These are phyloP conservation scores for Tagetes patula DNA, from an alignment of 129 eudicot species.

Conservation along the genomic window DNA sequence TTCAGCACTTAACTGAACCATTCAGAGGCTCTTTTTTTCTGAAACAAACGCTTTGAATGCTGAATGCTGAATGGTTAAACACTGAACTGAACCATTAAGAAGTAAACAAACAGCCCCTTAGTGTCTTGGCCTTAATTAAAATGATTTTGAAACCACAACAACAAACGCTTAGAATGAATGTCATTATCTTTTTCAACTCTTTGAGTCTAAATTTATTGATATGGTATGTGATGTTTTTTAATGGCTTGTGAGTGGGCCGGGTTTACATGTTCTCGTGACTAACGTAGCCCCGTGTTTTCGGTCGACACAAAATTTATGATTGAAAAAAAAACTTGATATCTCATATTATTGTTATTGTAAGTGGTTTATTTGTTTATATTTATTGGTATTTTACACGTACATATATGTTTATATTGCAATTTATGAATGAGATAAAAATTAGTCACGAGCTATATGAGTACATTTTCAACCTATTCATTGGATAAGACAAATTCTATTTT, in stretches of 20 bases:
- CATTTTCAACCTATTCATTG: not conserved
- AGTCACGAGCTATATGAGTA: slow-evolving; percentile 3
- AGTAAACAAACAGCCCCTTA: no score
- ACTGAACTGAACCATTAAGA: no score
- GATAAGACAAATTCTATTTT: not conserved
- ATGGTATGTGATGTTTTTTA: not conserved
- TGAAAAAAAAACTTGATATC: not conserved
- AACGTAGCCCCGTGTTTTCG: slow-evolving; percentile 41
- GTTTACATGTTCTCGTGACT: slow-evolving; percentile 41
- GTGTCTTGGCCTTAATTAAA: no score
- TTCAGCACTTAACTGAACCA: no score
- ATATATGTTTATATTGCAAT: not conserved
- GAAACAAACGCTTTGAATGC: no score
- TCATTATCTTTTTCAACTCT: no score
- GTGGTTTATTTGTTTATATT: no score
- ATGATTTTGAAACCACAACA: no score
- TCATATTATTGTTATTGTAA: not conserved
- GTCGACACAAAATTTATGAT: slow-evolving; percentile 1
- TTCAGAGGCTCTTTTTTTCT: no score
- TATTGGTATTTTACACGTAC: not conserved
- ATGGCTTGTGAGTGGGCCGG: slow-evolving; percentile 32
- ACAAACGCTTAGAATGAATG: no score
- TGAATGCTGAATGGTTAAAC: no score
- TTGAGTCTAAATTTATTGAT: not conserved
- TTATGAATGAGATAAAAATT: slow-evolving; percentile 1